A percentile compares a stretch with the other conserved stretches of the same genome.
Evolutionary conservation across 768 basidiomycete genomes (phyloP).

Genomic region (Boletus edulis): DNA sequence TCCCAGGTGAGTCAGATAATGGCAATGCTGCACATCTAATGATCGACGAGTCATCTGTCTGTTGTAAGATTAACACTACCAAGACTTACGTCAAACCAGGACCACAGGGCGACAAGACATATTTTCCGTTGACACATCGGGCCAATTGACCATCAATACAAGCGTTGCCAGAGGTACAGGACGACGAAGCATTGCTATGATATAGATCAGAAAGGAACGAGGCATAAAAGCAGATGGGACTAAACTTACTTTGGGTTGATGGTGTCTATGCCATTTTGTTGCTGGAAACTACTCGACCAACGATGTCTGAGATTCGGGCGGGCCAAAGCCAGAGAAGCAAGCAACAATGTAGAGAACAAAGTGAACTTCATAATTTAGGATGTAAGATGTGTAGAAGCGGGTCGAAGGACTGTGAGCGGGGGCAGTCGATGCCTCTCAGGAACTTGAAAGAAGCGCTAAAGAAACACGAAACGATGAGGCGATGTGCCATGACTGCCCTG

Average conservation of each 20-base stretch:
- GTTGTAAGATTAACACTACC: no score
- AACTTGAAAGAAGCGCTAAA: conserved; percentile 6
- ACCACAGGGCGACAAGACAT: no score
- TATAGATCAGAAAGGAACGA: neutral
- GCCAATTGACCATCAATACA: conserved; percentile 26
- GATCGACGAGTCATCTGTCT: no score
- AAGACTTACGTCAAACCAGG: no score
- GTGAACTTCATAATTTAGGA: conserved; percentile 37
- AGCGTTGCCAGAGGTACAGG: no score
- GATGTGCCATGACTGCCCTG: neutral
- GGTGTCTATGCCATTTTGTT: conserved; percentile 42
- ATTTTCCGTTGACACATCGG: no score
- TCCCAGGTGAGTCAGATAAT: no score
- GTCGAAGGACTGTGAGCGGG: neutral
- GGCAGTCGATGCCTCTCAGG: conserved; percentile 28
- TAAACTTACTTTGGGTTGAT: conserved; percentile 40
- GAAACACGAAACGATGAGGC: neutral
- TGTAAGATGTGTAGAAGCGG: no score
- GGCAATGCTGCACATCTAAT: no score
- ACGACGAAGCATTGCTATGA: conserved; percentile 10
- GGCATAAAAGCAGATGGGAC: neutral
- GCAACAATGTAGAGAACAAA: conserved; percentile 32
- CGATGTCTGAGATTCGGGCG: conserved; percentile 36
- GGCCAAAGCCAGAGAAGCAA: conserved; percentile 32
- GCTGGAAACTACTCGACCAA: conserved; percentile 20